Percentiles rank a stretch among this genome's conserved stretches.
phyloP scores from a whole-genome alignment of 257 asterid genomes.

The Fraxinus americana region DNA sequence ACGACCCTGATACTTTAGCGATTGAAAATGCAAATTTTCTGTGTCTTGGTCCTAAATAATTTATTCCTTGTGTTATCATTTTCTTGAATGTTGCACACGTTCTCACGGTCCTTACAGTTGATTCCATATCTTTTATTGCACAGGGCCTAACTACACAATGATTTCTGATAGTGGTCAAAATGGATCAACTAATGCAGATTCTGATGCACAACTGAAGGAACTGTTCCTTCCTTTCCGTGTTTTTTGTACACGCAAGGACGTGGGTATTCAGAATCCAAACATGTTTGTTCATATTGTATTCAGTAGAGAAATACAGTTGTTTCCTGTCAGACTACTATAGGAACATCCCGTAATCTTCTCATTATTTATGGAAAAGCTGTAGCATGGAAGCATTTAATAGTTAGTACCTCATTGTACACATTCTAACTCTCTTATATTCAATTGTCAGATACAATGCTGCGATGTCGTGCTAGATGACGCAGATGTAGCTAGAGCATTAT shows the following conservation, averaged over 20 bases:
- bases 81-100: neutral
- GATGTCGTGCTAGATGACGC: slow-evolving; percentile 76
- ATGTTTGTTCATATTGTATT: neutral
- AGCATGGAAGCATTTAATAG: neutral
- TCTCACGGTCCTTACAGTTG: neutral
- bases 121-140: neutral
- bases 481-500: slow-evolving; percentile 66
- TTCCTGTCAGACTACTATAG: neutral
- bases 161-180: slow-evolving; percentile 39
- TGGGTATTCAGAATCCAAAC: slow-evolving; percentile 31
- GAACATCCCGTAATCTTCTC: neutral
- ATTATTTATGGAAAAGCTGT: neutral
- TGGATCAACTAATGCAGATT: slow-evolving; percentile 23
- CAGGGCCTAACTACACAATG: slow-evolving; percentile 47
- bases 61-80: neutral
- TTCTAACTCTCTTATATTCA: slow-evolving; percentile 10
- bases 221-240: slow-evolving; percentile 80
- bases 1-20: neutral
- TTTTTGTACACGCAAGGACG: slow-evolving; percentile 75
- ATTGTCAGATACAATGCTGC: slow-evolving; percentile 59
- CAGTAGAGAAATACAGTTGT: neutral
- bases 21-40: neutral
- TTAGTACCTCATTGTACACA: neutral
- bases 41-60: neutral
- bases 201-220: slow-evolving; percentile 54